Evolutionary conservation across 2,329 filamentous ascomycete genomes (phyloP), one percentile per base, ranked within the genome.

Genomic region (Aspergillus texensis): DNA sequence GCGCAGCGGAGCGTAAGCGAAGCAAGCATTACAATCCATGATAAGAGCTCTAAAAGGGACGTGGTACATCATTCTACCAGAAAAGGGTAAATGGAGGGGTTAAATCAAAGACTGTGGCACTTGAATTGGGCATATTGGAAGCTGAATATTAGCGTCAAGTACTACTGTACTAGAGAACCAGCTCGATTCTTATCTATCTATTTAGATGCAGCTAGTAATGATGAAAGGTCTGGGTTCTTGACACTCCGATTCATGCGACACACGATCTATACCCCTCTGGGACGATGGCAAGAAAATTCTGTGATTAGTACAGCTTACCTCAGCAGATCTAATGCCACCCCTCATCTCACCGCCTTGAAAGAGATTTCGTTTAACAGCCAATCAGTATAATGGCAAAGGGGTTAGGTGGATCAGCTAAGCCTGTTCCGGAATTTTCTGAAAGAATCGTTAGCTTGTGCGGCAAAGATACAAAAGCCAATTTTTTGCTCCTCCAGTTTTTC

Each of bases 401-500:
- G 58, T 61, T 62, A 58, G 61, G 53, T 48, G 60, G 52, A n/a
- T 26, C 54, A 62, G 43, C 73, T 73, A 75, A 61, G 16, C 75
- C 67, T 1, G n/a, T 65, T 67, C 1, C 24, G 68, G 67, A 39
- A 58, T 62, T 26, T 32, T 61, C 62, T 60, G 57, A 57, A 46
- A 21, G 60, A 52, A 58, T 59, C 60, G 59, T 32, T 67, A 68
- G 70, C 68, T 63, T 68, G 69, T 69, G 66, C 68, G 62, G 62
- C 67, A 66, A 67, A 61, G 67, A 69, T 52, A 65, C 63, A 75
- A 75, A 73, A 73, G 68, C 69, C 67, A 68, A 61, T 62, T 70
- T 71, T 70, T 73, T 71, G 68, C 70, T 71, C 67, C 66, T 70
- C 71, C 61, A 70, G 65, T 67, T 72, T 75, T 77, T 74, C 75